Evolutionary conservation across 2,329 filamentous ascomycete genomes (phyloP).

Genomic region (Epichloe aotearoae): DNA sequence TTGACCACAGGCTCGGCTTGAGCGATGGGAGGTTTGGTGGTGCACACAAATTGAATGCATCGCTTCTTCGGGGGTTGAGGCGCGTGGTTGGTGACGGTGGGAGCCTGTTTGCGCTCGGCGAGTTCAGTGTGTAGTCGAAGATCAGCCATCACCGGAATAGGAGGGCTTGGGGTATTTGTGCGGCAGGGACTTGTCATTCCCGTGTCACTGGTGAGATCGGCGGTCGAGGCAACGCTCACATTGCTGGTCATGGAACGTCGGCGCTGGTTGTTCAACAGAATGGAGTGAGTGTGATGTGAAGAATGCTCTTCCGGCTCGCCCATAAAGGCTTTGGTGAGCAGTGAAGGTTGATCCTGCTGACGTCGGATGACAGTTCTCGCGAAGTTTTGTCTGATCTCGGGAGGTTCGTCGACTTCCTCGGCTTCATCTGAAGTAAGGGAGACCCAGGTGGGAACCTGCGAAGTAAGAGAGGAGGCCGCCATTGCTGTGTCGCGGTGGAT

Average conservation of each 20-base stretch:
- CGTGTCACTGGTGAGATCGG: slow-evolving; percentile 89
- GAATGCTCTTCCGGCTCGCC: slow-evolving; percentile 47
- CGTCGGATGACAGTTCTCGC: slow-evolving; percentile 33
- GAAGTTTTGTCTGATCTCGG: slow-evolving; percentile 44
- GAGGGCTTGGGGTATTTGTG: slow-evolving; percentile 78
- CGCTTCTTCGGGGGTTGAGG: slow-evolving; percentile 55
- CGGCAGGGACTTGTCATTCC: slow-evolving; percentile 82
- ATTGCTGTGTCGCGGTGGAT: slow-evolving; percentile 10
- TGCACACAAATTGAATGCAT: slow-evolving; percentile 87
- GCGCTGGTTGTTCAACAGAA: slow-evolving; percentile 24
- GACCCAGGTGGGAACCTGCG: slow-evolving; percentile 19
- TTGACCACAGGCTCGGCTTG: slow-evolving; percentile 24
- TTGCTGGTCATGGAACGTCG: slow-evolving; percentile 65
- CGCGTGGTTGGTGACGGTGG: slow-evolving; percentile 12
- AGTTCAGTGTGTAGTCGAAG: slow-evolving; percentile 24
- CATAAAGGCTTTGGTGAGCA: slow-evolving; percentile 76
- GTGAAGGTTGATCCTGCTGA: slow-evolving; percentile 53
- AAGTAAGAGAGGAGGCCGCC: slow-evolving; percentile 12
- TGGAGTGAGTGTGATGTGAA: slow-evolving; percentile 24
- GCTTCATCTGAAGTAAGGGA: slow-evolving; percentile 44
- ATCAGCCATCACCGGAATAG: slow-evolving; percentile 47
- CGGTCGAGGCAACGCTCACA: slow-evolving; percentile 67
- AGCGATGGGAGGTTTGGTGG: slow-evolving; percentile 41
- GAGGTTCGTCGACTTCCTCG: slow-evolving; percentile 77
- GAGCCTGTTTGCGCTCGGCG: slow-evolving; percentile 13